Evolutionary conservation across 371 early-diverging fungal species (phyloP).

Genomic region (Lichtheimia corymbifera): DNA sequence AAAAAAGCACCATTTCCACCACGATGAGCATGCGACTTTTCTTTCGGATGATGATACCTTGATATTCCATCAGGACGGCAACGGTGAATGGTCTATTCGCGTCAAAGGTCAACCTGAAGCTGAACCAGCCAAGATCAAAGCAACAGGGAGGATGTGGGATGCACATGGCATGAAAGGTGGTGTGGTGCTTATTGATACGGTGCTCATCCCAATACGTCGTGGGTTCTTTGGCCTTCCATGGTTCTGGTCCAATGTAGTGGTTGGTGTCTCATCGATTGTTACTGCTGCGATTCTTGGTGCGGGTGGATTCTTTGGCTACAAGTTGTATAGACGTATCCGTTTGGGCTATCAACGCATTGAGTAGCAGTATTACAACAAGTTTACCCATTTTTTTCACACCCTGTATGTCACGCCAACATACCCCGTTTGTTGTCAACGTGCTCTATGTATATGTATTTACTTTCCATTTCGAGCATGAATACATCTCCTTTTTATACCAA

Average conservation of each 20-base stretch:
- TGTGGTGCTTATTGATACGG: slow-evolving; percentile 40
- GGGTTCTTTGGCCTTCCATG: slow-evolving; percentile 20
- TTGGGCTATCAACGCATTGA: slow-evolving; percentile 62
- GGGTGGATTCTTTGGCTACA: slow-evolving; percentile 23
- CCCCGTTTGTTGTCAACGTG: too few species aligned
- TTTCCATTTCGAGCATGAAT: too few species aligned
- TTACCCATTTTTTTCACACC: too few species aligned
- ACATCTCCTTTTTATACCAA: too few species aligned
- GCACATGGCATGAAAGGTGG: slow-evolving; percentile 29
- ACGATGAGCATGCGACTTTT: slow-evolving; percentile 33
- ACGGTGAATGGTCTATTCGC: slow-evolving; percentile 20
- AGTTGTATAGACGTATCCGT: slow-evolving; percentile 70
- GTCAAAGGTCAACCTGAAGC: slow-evolving; percentile 27
- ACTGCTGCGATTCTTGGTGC: slow-evolving; percentile 19
- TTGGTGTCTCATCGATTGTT: slow-evolving; percentile 19
- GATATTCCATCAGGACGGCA: slow-evolving; percentile 16
- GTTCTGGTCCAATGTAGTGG: slow-evolving; percentile 33
- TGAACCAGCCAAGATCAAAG: not conserved
- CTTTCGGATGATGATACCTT: slow-evolving; percentile 31
- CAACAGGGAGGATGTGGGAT: too few species aligned
- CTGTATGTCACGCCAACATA: too few species aligned
- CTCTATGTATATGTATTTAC: too few species aligned
- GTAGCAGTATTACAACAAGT: not conserved
- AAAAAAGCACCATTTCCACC: not conserved
- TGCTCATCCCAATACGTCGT: slow-evolving; percentile 31